Base-by-base conservation (phyloP, 1,139 yeast genomes). In the Taphrina deformans region DNA sequence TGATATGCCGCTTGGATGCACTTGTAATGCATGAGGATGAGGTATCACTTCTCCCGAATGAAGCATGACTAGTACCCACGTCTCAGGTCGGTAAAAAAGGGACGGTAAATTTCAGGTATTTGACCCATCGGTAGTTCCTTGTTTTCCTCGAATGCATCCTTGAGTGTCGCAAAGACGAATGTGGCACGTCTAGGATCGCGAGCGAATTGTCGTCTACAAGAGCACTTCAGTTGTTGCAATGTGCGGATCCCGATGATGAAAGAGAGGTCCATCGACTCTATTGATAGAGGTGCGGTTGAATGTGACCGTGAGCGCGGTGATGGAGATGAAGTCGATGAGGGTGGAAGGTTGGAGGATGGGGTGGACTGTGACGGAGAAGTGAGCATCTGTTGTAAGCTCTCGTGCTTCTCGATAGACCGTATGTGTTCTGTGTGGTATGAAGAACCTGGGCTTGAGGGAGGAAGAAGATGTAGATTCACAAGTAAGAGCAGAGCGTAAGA, bases 131-230 rank as follows among this genome's bases (percentile, higher is more conserved):
- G 63, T 16, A n/a, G 14, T n/a, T 40, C 56, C 56, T 59, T 59
- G 41, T 59, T 21, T 23, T 27, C 23, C 33, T 59, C 55, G 29
- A 48, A 59, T 5, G 56, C 63, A 18, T 59, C 63, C 41, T 59
- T 59, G 33, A 59, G 41, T 7, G 35, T 48, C 29, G 56, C 63
- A 27, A 59, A 50, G 29, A 50, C 23, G 29, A 44, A 29, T 23
- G 56, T 59, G 33, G 63, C 63, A 27, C 63, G 63, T 10, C 63
- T 26, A 10, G 63, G 63, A 40, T 59, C 63, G 40, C 63, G 63
- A 10, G 56, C 48, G 23, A 14, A 59, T 26, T 50, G 63, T 12
- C 63, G 63, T 9, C 63, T 24, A 27, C 63, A 59, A 14, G 56
- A 46, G 41, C 63, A 59, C 27, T 59, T 59, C 41, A 59, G 63